Evolutionary conservation across 805 yeast species (phyloP).

Genomic region (Wickerhamomyces pijperi): DNA sequence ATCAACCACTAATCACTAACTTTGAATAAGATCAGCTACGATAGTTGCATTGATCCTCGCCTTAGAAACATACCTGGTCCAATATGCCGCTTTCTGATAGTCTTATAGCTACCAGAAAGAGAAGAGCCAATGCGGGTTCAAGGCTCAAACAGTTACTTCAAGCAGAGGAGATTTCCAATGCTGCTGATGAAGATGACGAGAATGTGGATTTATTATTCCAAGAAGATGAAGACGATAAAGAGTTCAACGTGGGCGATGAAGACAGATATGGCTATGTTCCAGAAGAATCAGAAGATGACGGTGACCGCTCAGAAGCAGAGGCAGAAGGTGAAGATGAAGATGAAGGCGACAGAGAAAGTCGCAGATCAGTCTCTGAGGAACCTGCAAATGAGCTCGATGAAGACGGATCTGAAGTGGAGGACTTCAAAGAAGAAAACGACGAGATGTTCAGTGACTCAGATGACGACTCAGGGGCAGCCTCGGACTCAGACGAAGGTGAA

Average conservation of each 20-base stretch:
- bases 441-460: constrained; percentile 46
- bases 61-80: no score
- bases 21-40: no score
- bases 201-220: constrained; percentile 61
- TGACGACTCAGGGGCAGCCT: constrained; percentile 34
- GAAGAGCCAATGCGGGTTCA: constrained; percentile 87
- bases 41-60: no score
- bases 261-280: constrained; percentile 13
- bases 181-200: constrained; percentile 67
- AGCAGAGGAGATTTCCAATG: constrained; percentile 40
- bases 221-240: constrained; percentile 48
- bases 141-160: constrained; percentile 63
- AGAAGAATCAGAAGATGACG: constrained; percentile 12
- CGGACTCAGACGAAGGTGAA: constrained; percentile 59
- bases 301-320: constrained; percentile 18
- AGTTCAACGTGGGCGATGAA: constrained; percentile 23
- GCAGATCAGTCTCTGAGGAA: constrained; percentile 6
- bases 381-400: constrained; percentile 2
- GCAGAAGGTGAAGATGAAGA: constrained; percentile 23
- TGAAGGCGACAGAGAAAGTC: constrained; percentile 19
- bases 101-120: constrained; percentile 61
- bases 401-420: constrained; percentile 6
- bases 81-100: neutral
- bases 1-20: no score
- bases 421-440: constrained; percentile 21